These are phyloP conservation scores for Fusarium musae DNA, from an alignment of 2,329 filamentous ascomycete genomes.

Conservation along the genomic window DNA sequence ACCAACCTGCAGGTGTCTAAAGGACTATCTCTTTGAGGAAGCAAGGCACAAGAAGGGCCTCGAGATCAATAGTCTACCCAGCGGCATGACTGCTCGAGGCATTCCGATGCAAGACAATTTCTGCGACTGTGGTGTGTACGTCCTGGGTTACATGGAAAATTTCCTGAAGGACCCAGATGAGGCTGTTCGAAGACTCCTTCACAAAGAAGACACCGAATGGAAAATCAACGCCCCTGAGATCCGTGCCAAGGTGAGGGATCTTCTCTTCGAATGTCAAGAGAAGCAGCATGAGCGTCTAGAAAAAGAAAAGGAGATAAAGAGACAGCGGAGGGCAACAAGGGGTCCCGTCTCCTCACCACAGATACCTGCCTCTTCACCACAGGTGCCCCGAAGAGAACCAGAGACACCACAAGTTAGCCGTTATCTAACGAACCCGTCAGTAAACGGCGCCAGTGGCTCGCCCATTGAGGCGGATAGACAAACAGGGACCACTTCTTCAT, in stretches of 20 bases:
- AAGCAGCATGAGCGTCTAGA: slow-evolving; percentile 62
- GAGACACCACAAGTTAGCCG: slow-evolving; percentile 22
- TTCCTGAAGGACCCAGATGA: slow-evolving; percentile 80
- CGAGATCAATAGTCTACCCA: slow-evolving; percentile 51
- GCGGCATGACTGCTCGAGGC: slow-evolving; percentile 74
- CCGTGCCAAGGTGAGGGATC: slow-evolving; percentile 71
- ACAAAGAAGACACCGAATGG: slow-evolving; percentile 63
- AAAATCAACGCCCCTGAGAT: slow-evolving; percentile 68
- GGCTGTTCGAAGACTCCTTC: slow-evolving; percentile 75
- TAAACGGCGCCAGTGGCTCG: slow-evolving; percentile 5
- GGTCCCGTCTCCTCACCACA: slow-evolving; percentile 35
- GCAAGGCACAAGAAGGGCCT: slow-evolving; percentile 68
- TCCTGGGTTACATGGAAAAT: slow-evolving; percentile 84
- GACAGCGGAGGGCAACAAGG: slow-evolving; percentile 45
- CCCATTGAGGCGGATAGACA: not conserved
- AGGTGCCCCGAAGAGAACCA: slow-evolving; percentile 12
- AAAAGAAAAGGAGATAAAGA: slow-evolving; percentile 51
- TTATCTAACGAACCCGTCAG: slow-evolving; percentile 6
- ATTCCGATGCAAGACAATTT: slow-evolving; percentile 86
- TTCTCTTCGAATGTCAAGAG: slow-evolving; percentile 71
- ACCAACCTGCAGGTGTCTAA: slow-evolving; percentile 73
- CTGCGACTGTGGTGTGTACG: slow-evolving; percentile 89
- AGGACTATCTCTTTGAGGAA: slow-evolving; percentile 81
- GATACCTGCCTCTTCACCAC: slow-evolving; percentile 30
- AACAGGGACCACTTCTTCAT: slow-evolving; percentile 16